Evolutionary conservation across 2,329 filamentous ascomycete genomes (phyloP).

Genomic region (Aureobasidium sp.): DNA sequence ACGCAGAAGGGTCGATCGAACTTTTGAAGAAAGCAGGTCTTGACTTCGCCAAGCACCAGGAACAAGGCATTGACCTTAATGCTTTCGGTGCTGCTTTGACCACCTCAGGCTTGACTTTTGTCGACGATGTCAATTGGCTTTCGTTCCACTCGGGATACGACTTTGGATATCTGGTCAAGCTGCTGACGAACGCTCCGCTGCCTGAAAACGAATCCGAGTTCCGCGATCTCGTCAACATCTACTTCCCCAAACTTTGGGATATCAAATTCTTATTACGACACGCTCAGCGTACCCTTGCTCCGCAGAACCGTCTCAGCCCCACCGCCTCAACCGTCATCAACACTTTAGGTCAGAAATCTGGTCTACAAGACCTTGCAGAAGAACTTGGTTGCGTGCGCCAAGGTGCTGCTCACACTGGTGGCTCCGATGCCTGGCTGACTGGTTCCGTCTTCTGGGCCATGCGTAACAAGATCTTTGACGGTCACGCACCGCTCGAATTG

Average conservation of each 20-base stretch:
- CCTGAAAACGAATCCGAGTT: slow-evolving; percentile 89
- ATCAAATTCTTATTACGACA: slow-evolving; percentile 97
- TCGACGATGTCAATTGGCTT: slow-evolving; percentile 88
- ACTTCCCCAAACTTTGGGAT: slow-evolving; percentile 90
- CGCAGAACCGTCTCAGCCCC: slow-evolving; percentile 45
- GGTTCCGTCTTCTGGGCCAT: slow-evolving; percentile 94
- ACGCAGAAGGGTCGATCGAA: slow-evolving; percentile 88
- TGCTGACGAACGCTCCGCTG: slow-evolving; percentile 73
- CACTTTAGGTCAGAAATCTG: slow-evolving; percentile 83
- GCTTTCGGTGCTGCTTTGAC: slow-evolving; percentile 87
- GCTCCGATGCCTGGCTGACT: slow-evolving; percentile 87
- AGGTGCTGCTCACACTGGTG: slow-evolving; percentile 83
- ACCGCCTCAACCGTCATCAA: slow-evolving; percentile 67
- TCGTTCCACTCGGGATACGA: slow-evolving; percentile 98
- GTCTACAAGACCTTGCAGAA: slow-evolving; percentile 88
- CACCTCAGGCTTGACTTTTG: slow-evolving; percentile 82
- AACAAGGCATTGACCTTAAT: slow-evolving; percentile 82
- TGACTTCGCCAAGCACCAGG: slow-evolving; percentile 76
- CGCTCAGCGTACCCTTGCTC: slow-evolving; percentile 50
- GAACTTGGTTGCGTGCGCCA: slow-evolving; percentile 84
- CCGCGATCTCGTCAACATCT: slow-evolving; percentile 78
- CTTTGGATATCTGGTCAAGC: slow-evolving; percentile 94
- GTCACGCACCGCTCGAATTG: slow-evolving; percentile 67
- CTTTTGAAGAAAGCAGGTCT: slow-evolving; percentile 88
- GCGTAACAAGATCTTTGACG: slow-evolving; percentile 78